Base-by-base conservation (phyloP, 768 basidiomycete genomes). In the Mycena olivaceomarginata region DNA sequence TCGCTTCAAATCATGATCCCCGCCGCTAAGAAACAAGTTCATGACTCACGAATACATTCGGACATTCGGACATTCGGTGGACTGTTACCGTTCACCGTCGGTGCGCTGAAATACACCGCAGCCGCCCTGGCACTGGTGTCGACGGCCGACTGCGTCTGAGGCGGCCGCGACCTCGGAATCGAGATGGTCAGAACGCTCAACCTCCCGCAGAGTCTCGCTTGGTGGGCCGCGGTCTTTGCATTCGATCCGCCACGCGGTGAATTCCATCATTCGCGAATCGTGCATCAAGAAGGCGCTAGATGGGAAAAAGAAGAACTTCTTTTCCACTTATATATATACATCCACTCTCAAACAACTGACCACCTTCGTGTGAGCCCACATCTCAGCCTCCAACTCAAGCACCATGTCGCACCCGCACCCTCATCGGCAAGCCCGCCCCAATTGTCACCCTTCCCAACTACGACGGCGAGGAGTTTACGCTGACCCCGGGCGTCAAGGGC, bases 371-470 rank as follows among this genome's bases (percentile, higher is more conserved):
- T 16, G 40, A 46, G 20, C 15, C 40, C 39, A 41, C 46, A 13
- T 45, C 11, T 11, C 43, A 11, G 11, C 43, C 43, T 45, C 5
- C 11, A 45, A 45, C 43, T 22, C 59, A 46, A 68, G 65, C 60
- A 75, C 77, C 67, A 91, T 91, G 90, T 81, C 88, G 60, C 85
- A 86, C 68, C 68, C 87, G 92, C 76, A 82, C 89, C 37, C 89
- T 95, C 71, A 87, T 94, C 76, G 93, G 92, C 59, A 89, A 94
- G 81, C 83, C 84, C 16, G 95, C 95, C 0, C 96, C 96, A 3
- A 68, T 90, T 1, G 86, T 97, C 71, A 91, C 91, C 18, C 88
- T 97, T 5, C 89, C 87, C 43, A 92, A 94, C 79, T 89, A 92
- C 41, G 90, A 93, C 70, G 95, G 94, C 4, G 84, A 92, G 70